Base-by-base conservation (phyloP, 73 alveolate species). In the Halteria grandinella region DNA sequence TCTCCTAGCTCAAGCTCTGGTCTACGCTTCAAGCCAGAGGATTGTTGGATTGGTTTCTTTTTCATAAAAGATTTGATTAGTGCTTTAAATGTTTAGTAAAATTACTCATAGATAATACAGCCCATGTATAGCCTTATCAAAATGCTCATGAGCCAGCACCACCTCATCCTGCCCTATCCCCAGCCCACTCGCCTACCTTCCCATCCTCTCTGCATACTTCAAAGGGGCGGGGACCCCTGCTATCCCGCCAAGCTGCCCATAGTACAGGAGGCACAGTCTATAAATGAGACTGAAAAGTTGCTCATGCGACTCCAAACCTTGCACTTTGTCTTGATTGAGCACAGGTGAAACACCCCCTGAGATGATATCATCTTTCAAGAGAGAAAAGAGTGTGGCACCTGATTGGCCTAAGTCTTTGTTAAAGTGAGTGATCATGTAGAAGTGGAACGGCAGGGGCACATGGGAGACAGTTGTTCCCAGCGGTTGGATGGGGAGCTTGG, bases 41-140 rank as follows among this genome's bases (percentile, higher is more conserved):
- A n/a, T n/a, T n/a, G n/a, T n/a, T n/a, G n/a, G n/a, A n/a, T n/a
- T n/a, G n/a, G n/a, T n/a, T n/a, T n/a, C n/a, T n/a, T n/a, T n/a
- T n/a, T n/a, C n/a, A n/a, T n/a, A n/a, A n/a, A n/a, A n/a, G n/a
- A n/a, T n/a, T n/a, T n/a, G n/a, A n/a, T n/a, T n/a, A n/a, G n/a
- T n/a, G n/a, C n/a, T n/a, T n/a, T n/a, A n/a, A n/a, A n/a, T n/a
- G n/a, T n/a, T n/a, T n/a, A n/a, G n/a, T n/a, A n/a, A n/a, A n/a
- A n/a, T n/a, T n/a, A n/a, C n/a, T 53, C 69, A 53, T 53, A 53
- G 29, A 53, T 53, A 53, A 53, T 18, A 53, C 4, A 53, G 44
- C 14, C 69, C 69, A 25, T 25, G 69, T 18, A 53, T 53, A 53
- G 23, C 29, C 29, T 53, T 53, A 53, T 53, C 69, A 23, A 25